Conservation (phyloP, 768 basidiomycete species). For the Sporobolomyces roseus region DNA sequence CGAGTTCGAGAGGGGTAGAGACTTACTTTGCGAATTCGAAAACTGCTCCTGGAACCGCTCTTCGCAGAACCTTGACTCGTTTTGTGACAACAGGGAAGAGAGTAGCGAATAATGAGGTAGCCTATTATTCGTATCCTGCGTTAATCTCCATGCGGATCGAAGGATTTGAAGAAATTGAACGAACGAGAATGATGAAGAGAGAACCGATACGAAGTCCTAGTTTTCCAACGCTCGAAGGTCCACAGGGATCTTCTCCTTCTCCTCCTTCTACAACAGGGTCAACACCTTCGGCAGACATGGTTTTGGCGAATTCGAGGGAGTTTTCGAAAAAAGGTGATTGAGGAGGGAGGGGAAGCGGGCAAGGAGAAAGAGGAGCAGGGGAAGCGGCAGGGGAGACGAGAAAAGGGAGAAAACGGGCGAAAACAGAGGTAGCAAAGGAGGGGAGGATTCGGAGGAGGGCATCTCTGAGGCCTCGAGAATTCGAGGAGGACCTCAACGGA, state of each 20-base stretch:
- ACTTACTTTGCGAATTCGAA: slow-evolving; percentile 46
- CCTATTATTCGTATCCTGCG: no score
- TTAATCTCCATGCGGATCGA: background rate
- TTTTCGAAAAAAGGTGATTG: no score
- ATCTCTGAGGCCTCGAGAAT: no score
- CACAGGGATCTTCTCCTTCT: slow-evolving; percentile 22
- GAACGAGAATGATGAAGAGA: slow-evolving; percentile 34
- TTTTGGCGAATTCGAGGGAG: background rate
- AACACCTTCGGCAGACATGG: slow-evolving; percentile 7
- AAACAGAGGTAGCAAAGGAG: no score
- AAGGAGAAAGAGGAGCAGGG: no score
- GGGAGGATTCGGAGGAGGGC: no score
- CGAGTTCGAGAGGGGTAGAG: background rate
- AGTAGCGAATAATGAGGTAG: slow-evolving; percentile 43
- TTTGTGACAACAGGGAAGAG: slow-evolving; percentile 44
- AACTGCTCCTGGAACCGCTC: slow-evolving; percentile 36
- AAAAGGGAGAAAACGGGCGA: no score
- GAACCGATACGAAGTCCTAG: slow-evolving; percentile 29
- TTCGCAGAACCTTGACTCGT: slow-evolving; percentile 33
- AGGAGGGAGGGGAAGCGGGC: no score
- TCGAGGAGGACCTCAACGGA: no score
- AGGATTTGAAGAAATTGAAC: background rate
- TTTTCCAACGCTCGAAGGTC: slow-evolving; percentile 23
- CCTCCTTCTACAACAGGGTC: background rate
- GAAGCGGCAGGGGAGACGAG: no score